A percentile compares a stretch with the other conserved stretches of the same genome.
Conservation (phyloP, 768 basidiomycete genomes). For the Psilocybe sp. region DNA sequence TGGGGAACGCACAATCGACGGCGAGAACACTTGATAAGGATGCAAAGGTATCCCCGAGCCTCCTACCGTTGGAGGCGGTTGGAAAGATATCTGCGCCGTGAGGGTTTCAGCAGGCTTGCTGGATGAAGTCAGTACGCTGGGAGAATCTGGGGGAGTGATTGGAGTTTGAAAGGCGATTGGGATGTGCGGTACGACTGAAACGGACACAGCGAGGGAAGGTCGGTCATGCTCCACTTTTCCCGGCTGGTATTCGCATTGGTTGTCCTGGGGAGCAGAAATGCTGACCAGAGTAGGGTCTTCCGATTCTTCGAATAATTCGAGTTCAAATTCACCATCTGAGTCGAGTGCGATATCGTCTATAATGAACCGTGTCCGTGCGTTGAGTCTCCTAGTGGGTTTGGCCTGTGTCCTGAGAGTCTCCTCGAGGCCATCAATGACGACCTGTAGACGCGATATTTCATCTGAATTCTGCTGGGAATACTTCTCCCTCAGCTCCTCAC, state of each 20-base stretch:
- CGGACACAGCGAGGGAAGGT: conserved; percentile 16
- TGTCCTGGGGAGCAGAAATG: conserved; percentile 1
- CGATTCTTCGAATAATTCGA: conserved; percentile 14
- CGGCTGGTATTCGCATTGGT: not conserved
- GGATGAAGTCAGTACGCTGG: conserved; percentile 21
- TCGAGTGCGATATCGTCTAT: conserved; percentile 13
- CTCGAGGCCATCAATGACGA: conserved; percentile 44
- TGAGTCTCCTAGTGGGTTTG: not conserved
- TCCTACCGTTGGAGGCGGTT: conserved; percentile 4
- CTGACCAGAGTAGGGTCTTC: conserved; percentile 23
- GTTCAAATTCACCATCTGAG: conserved; percentile 19
- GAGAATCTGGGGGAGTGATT: conserved; percentile 33
- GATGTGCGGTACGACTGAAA: conserved; percentile 16
- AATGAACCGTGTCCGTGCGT: not conserved
- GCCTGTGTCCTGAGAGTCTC: conserved; percentile 15
- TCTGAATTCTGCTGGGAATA: conserved; percentile 26
- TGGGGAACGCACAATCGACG: too few species aligned
- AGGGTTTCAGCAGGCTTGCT: conserved; percentile 8
- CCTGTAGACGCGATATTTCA: conserved; percentile 48
- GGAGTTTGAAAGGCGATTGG: conserved; percentile 26
- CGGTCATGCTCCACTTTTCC: not conserved
- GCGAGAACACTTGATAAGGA: too few species aligned
- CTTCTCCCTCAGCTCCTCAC: conserved; percentile 60
- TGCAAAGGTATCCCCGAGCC: too few species aligned
- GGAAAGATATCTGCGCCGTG: conserved; percentile 1